Evolutionary conservation across 2,329 filamentous ascomycete species (phyloP).

Genomic region (Didymella segeticola): DNA sequence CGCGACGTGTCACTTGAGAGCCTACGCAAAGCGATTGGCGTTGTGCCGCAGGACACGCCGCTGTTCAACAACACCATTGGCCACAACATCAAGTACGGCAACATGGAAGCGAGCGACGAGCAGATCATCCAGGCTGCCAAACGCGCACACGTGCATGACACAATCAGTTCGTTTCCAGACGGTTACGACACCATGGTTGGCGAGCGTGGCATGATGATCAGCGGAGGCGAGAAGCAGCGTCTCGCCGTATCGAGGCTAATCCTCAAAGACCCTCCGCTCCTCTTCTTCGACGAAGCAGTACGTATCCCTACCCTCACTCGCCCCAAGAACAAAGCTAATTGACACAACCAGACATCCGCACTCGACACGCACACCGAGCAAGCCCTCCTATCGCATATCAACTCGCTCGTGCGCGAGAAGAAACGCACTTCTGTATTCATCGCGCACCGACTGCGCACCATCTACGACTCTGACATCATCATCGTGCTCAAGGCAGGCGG

Average conservation of each 20-base stretch:
- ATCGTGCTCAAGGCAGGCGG: constrained; percentile 84
- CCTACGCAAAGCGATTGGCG: constrained; percentile 83
- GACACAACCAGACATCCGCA: constrained; percentile 70
- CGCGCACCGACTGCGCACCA: constrained; percentile 88
- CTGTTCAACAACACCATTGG: constrained; percentile 96
- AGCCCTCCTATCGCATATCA: constrained; percentile 88
- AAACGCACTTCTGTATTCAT: constrained; percentile 91
- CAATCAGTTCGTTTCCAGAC: constrained; percentile 76
- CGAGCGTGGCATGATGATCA: constrained; percentile 96
- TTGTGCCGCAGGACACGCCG: constrained; percentile 96
- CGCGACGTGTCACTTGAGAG: constrained; percentile 82
- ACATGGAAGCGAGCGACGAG: constrained; percentile 75
- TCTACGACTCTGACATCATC: constrained; percentile 90
- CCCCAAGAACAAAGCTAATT: neutral
- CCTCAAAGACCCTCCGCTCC: constrained; percentile 84
- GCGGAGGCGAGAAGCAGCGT: constrained; percentile 91
- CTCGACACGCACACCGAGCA: constrained; percentile 94
- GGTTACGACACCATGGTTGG: constrained; percentile 91
- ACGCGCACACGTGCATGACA: constrained; percentile 82
- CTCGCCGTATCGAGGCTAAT: constrained; percentile 83
- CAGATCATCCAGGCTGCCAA: constrained; percentile 78
- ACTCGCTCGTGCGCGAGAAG: constrained; percentile 88
- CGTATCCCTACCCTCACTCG: constrained; percentile 33
- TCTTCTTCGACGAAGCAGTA: constrained; percentile 93
- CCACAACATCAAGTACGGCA: constrained; percentile 94